phyloP scores from a whole-genome alignment of 176 grass and related monocot species.

The Saccharum officinarum region DNA sequence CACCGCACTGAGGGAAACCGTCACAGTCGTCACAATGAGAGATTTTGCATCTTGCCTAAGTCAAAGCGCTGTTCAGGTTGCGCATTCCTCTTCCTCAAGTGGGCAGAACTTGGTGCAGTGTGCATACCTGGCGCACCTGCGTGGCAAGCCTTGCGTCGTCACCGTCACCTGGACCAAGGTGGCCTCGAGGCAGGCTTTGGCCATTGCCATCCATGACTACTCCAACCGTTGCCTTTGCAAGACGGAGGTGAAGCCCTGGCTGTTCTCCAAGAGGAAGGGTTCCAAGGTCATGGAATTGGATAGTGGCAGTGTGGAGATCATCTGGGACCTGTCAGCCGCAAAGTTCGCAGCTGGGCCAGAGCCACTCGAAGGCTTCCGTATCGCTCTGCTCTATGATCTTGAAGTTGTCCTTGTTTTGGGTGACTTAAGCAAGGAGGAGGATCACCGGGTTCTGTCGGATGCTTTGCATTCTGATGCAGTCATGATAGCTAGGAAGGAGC shows the following conservation, averaged over 20 bases:
- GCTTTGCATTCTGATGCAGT: constrained; percentile 24
- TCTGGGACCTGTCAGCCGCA: constrained; percentile 56
- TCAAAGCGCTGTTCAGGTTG: constrained; percentile 52
- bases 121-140: constrained; percentile 40
- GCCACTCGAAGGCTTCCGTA: constrained; percentile 49
- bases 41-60: constrained; percentile 60
- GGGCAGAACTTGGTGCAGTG: constrained; percentile 56
- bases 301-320: constrained; percentile 33
- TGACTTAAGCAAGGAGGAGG: constrained; percentile 9
- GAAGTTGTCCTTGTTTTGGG: constrained; percentile 55
- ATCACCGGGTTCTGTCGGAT: neutral
- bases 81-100: constrained; percentile 35
- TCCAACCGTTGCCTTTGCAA: constrained; percentile 47
- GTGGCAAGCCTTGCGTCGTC: constrained; percentile 38
- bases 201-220: constrained; percentile 42
- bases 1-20: neutral
- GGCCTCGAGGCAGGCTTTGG: constrained; percentile 44
- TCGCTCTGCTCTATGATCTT: constrained; percentile 47
- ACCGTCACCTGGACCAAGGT: constrained; percentile 61
- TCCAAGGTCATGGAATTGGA: constrained; percentile 46
- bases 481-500: constrained; percentile 62
- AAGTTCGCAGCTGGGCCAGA: constrained; percentile 50
- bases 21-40: constrained; percentile 35
- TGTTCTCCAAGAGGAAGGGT: constrained; percentile 56
- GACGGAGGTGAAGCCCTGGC: constrained; percentile 62